phyloP scores from a whole-genome alignment of 2,329 filamentous ascomycete genomes.

The Emergomyces pasteurianus region DNA sequence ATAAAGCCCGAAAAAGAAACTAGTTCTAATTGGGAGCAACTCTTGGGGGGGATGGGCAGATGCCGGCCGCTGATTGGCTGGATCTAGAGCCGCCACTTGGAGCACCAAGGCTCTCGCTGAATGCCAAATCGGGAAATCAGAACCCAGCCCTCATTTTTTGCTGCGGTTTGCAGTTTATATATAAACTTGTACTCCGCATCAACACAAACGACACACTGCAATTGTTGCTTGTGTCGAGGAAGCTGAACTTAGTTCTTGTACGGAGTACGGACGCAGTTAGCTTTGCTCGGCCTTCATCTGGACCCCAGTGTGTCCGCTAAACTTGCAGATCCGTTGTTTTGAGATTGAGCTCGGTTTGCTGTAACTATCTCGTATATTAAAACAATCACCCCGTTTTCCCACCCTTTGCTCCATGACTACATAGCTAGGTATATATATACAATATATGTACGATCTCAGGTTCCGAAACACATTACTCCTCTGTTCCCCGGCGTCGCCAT shows the following conservation, averaged over 20 bases:
- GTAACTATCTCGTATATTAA: background rate
- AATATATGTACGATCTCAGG: background rate
- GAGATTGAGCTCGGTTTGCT: background rate
- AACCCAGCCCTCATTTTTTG: background rate
- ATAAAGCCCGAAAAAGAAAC: background rate
- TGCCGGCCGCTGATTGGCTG: background rate
- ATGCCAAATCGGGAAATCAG: background rate
- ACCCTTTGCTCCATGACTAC: background rate
- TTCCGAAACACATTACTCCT: background rate
- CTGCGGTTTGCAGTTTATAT: too few species aligned
- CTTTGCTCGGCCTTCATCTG: too few species aligned
- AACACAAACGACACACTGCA: too few species aligned
- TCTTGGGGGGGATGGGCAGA: background rate
- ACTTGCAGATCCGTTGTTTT: background rate
- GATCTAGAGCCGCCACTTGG: background rate
- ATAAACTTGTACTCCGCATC: too few species aligned
- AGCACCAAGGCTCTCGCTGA: background rate
- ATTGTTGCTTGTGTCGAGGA: too few species aligned
- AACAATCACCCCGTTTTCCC: background rate
- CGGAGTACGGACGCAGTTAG: too few species aligned
- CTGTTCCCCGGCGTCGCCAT: constrained; percentile 14
- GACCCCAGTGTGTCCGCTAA: too few species aligned
- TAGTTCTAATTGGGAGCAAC: background rate
- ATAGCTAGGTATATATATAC: too few species aligned
- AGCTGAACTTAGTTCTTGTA: too few species aligned